These are phyloP conservation scores for Vitis hybrid DNA, from an alignment of 177 flowering plant genomes.

Conservation along the genomic window DNA sequence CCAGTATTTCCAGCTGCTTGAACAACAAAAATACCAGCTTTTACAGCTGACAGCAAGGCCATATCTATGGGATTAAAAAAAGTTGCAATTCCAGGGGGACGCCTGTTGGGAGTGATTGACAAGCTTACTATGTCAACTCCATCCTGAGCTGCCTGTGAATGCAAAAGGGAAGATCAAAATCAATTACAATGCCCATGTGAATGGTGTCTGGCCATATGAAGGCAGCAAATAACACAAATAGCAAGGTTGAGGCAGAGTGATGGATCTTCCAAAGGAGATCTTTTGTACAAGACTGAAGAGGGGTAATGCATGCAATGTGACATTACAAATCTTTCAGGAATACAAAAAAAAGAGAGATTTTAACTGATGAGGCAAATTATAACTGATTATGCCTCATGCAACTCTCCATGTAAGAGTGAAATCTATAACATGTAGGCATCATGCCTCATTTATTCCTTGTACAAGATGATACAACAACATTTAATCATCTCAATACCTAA, in stretches of 20 bases:
- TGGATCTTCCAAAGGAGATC: not conserved
- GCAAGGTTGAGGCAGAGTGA: not conserved
- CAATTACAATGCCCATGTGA: not conserved
- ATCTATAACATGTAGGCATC: no score
- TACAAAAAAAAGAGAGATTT: no score
- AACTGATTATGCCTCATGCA: no score
- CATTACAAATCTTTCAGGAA: not conserved
- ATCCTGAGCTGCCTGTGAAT: constrained; percentile 94
- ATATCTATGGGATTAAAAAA: constrained; percentile 97
- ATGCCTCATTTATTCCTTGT: no score
- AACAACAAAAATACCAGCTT: constrained; percentile 92
- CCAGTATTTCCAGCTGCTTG: constrained; percentile 99
- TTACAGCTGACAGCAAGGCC: constrained; percentile 92
- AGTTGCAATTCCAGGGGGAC: constrained; percentile 94
- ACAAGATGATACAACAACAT: no score
- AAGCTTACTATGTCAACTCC: constrained; percentile 94
- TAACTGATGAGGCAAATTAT: no score
- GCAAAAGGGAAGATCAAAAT: constrained; percentile 1
- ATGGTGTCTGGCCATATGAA: not conserved
- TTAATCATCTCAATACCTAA: no score
- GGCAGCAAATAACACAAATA: not conserved
- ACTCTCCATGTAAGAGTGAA: no score
- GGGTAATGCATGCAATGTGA: not conserved
- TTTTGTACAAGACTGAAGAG: not conserved
- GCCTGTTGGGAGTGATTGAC: constrained; percentile 95